Base-by-base conservation (phyloP, 208 protist genomes). In the Acanthamoeba triangularis region DNA sequence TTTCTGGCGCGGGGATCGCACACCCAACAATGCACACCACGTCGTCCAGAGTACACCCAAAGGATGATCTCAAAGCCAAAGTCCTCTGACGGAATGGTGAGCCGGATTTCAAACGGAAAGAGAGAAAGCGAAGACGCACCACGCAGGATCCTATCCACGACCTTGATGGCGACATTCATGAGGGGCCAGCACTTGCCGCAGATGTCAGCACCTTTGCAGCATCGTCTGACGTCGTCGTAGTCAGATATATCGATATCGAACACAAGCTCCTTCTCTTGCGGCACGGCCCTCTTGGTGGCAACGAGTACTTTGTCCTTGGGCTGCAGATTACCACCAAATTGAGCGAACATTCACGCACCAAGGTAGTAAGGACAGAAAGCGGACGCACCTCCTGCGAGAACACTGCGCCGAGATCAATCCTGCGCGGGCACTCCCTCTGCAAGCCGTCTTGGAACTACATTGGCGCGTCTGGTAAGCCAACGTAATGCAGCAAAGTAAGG, bases 171-270 rank as follows among this genome's bases (percentile, higher is more conserved):
- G 67, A 98, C 98, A 6, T 98, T 96, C 98, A 99, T 99, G 96
- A 99, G 99, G 14, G 96, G 95, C 99, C 99, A 99, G 98, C 99
- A 99, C 82, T 98, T 98, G 33, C 80, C 14, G 96, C 99, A 99
- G 33, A 99, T 99, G 72, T 98, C 98, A 63, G 99, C 99, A 59
- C 74, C 96, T 18, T 82, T 96, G 96, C 99, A 99, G 96, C 99
- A 99, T 0, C 98, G 98, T 20, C 99, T 98, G 8, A 99, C 98
- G 44, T 99, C 99, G 97, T 99, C 99, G 97, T 99, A 99, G 97
- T 99, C 99, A 61, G 99, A 99, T 97, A 99, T 99, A 97, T 99
- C 99, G 96, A 99, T 99, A 98, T 99, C 99, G 95, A 99, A 99
- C 10, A 99, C 99, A 2, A 99, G 98, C 96, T 99, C 99, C 25